phyloP scores from a whole-genome alignment of 352 stramenopile species.

The Hyaloperonospora brassicae region DNA sequence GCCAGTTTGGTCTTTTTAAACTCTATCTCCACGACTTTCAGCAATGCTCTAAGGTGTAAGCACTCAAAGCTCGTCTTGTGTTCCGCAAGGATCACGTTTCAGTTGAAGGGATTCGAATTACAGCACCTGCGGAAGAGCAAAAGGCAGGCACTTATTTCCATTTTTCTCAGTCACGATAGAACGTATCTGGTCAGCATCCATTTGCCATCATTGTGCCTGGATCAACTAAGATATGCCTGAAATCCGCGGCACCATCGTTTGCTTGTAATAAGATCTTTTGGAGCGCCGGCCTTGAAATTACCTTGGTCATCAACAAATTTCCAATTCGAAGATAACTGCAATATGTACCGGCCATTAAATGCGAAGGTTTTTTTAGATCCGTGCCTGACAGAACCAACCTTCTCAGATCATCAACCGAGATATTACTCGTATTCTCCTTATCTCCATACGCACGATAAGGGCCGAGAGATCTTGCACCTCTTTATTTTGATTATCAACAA shows the following conservation, averaged over 20 bases:
- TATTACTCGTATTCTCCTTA: no score
- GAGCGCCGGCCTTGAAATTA: neutral
- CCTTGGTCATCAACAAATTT: neutral
- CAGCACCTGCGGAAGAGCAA: neutral
- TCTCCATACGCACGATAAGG: neutral
- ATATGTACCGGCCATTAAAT: neutral
- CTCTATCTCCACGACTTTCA: neutral
- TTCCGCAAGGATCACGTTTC: neutral
- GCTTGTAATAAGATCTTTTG: neutral
- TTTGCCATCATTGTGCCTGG: neutral
- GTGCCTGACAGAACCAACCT: neutral
- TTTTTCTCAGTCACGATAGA: neutral
- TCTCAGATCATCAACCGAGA: no score
- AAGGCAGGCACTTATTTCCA: neutral
- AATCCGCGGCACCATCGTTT: neutral
- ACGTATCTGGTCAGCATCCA: neutral
- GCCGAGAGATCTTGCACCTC: neutral
- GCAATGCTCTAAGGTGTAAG: no score
- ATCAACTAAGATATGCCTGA: neutral
- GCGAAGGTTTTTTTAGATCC: neutral
- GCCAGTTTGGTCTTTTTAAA: neutral
- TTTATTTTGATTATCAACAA: neutral
- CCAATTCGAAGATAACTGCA: neutral
- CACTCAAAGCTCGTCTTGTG: neutral
- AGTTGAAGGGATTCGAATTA: neutral